Evolutionary conservation across 805 yeast genomes (phyloP), one percentile per base, ranked within the genome.

Genomic region (Alloascoidea africana): DNA sequence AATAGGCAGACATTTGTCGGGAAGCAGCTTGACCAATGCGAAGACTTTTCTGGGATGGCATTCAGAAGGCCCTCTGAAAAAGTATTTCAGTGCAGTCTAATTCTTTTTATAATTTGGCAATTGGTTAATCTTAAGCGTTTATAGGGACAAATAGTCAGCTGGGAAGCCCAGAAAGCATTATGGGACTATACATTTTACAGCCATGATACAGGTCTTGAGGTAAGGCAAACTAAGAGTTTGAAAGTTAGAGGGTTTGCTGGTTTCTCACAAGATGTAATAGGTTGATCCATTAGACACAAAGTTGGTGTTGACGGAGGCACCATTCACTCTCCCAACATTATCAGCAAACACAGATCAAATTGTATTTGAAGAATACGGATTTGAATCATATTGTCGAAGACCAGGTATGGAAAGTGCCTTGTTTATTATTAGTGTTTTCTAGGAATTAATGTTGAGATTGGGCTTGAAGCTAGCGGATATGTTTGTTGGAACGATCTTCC

Each of bases 331-430:
- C 19, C 91, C 95, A 2, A 78, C 75, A 38, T 63, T 89, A 19
- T 81, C 93, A 27, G 75, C 75, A 46, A 81, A 81, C 54, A 79
- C 84, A 13, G 97, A 91, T 53, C 95, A 86, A 57, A 80, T 91
- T 0, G 69, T 91, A 0, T 89, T 93, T 59, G 99, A 91, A 55
- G 97, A 91, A 51, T 91, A 78, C 51, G 94, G 84, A 2, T 81
- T 91, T 50, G 65, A 65, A 11, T 68, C 73, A 19, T 68, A 82
- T 41, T 80, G 76, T 44, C 65, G 94, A 41, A 70, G 82, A 16
- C 71, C 81, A 0, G 65, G 30, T 23, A 23, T 23, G 30, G 8
- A 8, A 8, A 8, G n/a, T 23, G n/a, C n/a, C n/a, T 8, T 23
- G n/a, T n/a, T n/a, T n/a, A n/a, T n/a, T n/a, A n/a, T n/a, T n/a